These are phyloP conservation scores for Aspergillus thermomutatus DNA, from an alignment of 2,329 filamentous ascomycete genomes.

Conservation along the genomic window DNA sequence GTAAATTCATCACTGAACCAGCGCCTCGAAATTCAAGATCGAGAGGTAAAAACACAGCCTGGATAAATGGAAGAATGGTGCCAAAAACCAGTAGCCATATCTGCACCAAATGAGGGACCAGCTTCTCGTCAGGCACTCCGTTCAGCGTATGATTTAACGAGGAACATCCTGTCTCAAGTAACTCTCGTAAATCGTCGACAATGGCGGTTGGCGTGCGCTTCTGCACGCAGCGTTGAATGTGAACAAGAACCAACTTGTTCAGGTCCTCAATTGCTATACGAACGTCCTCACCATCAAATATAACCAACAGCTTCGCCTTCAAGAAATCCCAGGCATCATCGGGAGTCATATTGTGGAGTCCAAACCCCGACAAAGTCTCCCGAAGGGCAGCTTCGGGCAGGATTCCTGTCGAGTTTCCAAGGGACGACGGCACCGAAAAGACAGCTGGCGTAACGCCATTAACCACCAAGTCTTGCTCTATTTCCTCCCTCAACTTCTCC, in stretches of 20 bases:
- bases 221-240: conserved; percentile 61
- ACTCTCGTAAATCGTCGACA: conserved; percentile 61
- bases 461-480: conserved; percentile 28
- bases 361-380: conserved; percentile 50
- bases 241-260: conserved; percentile 60
- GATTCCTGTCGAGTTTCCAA: conserved; percentile 30
- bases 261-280: conserved; percentile 64
- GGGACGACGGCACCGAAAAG: conserved; percentile 36
- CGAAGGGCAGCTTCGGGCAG: conserved; percentile 36
- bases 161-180: conserved; percentile 70
- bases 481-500: conserved; percentile 52
- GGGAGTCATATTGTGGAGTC: conserved; percentile 65
- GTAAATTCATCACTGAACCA: conserved; percentile 71
- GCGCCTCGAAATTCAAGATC: conserved; percentile 89
- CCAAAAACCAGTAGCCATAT: conserved; percentile 94
- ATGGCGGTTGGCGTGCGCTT: conserved; percentile 57
- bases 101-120: conserved; percentile 88
- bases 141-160: conserved; percentile 81
- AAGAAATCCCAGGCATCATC: conserved; percentile 66
- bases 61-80: conserved; percentile 84
- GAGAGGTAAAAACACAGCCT: conserved; percentile 88
- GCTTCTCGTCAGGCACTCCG: conserved; percentile 73
- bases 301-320: conserved; percentile 60
- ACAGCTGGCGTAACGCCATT: conserved; percentile 23
- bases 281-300: conserved; percentile 64